Conservation (phyloP, 2,329 filamentous ascomycete species). For the Alternaria sp. region DNA sequence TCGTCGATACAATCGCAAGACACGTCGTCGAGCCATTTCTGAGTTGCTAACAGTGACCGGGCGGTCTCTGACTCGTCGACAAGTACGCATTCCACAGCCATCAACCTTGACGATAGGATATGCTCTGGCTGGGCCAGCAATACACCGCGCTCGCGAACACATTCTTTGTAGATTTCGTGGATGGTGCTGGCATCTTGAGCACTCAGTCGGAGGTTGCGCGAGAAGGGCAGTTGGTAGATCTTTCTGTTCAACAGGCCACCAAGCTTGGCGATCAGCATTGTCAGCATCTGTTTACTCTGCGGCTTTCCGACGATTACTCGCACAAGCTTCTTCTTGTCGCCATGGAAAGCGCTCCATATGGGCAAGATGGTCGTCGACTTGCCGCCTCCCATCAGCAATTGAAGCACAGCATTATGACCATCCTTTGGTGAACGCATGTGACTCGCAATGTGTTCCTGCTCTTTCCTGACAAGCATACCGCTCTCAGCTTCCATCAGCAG, state of each 20-base stretch:
- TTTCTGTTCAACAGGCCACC: slow-evolving; percentile 62
- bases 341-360: too few relatives aligned
- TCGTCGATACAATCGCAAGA: slow-evolving; percentile 68
- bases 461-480: too few relatives aligned
- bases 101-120: slow-evolving; percentile 43
- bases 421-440: too few relatives aligned
- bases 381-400: too few relatives aligned
- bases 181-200: slow-evolving; percentile 46
- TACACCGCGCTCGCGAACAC: slow-evolving; percentile 59
- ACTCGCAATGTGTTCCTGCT: too few relatives aligned
- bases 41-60: slow-evolving; percentile 46
- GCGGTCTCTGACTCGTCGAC: slow-evolving; percentile 39
- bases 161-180: slow-evolving; percentile 51
- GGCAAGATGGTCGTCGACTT: too few relatives aligned
- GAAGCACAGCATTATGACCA: too few relatives aligned
- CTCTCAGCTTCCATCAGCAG: too few relatives aligned
- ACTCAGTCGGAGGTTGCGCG: slow-evolving; percentile 54
- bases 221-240: slow-evolving; percentile 66
- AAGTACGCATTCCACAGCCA: slow-evolving; percentile 61
- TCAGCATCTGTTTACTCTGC: slow-evolving; percentile 65
- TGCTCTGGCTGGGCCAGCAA: slow-evolving; percentile 69
- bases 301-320: slow-evolving; percentile 68
- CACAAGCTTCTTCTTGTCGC: slow-evolving; percentile 48
- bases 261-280: slow-evolving; percentile 62
- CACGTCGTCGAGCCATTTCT: slow-evolving; percentile 54